Evolutionary conservation across 768 basidiomycete genomes (phyloP).

Genomic region (Amyloporia xantha): DNA sequence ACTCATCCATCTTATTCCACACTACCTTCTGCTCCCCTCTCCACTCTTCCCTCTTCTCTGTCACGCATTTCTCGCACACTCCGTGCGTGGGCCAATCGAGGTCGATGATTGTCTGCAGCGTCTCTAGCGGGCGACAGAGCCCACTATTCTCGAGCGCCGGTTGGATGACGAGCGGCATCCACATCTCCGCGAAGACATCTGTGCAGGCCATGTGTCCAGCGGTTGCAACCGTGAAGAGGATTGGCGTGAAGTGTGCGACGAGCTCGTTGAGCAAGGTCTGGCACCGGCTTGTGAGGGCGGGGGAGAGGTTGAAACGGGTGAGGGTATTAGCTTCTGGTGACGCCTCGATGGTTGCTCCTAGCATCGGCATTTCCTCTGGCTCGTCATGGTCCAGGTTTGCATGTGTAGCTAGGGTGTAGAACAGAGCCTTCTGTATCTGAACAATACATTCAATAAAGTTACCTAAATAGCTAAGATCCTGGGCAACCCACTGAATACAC

Average conservation of each 20-base stretch:
- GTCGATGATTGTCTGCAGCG: slow-evolving; percentile 47
- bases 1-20: slow-evolving; percentile 56
- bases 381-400: slow-evolving; percentile 46
- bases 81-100: slow-evolving; percentile 55
- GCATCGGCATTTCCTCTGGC: slow-evolving; percentile 10
- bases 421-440: slow-evolving; percentile 55
- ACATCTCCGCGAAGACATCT: slow-evolving; percentile 60
- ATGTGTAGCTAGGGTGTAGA: slow-evolving; percentile 58
- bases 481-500: slow-evolving; percentile 40
- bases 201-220: slow-evolving; percentile 74
- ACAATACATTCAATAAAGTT: neutral
- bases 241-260: slow-evolving; percentile 64
- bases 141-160: slow-evolving; percentile 57
- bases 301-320: slow-evolving; percentile 13
- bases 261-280: slow-evolving; percentile 29
- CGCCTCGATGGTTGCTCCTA: neutral
- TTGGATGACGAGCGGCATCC: slow-evolving; percentile 66
- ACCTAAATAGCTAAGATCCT: neutral
- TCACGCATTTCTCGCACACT: slow-evolving; percentile 50
- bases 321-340: slow-evolving; percentile 5
- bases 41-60: slow-evolving; percentile 63
- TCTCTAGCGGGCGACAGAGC: slow-evolving; percentile 68
- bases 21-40: slow-evolving; percentile 48
- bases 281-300: slow-evolving; percentile 23
- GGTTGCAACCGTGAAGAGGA: slow-evolving; percentile 63